Percentiles rank a stretch among this genome's conserved stretches.
phyloP scores from a whole-genome alignment of 306 rosid species.

The Carpinus viminea region DNA sequence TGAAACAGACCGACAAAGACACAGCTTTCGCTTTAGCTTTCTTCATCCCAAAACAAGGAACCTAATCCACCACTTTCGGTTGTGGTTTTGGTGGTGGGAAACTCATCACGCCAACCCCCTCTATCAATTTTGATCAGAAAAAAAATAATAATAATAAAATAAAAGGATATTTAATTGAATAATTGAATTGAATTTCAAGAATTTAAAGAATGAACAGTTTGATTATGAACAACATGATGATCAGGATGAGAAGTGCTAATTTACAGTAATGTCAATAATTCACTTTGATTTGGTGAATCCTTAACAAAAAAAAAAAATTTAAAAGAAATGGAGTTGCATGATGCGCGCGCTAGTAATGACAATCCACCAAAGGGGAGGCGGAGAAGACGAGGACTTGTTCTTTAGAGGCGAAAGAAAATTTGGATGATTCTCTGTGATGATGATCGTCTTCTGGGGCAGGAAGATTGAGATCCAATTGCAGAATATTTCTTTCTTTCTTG shows the following conservation, averaged over 20 bases:
- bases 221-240: conserved; percentile 24
- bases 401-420: conserved; percentile 47
- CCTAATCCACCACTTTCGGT: conserved; percentile 42
- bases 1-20: conserved; percentile 29
- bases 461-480: conserved; percentile 79
- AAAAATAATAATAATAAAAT: not conserved
- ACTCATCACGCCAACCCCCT: conserved; percentile 4
- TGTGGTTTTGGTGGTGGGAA: conserved; percentile 31
- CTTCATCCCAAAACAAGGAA: conserved; percentile 35
- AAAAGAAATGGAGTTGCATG: no score
- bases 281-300: conserved; percentile 16
- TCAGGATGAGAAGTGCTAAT: not conserved
- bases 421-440: conserved; percentile 38
- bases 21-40: conserved; percentile 27
- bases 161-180: conserved; percentile 15
- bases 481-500: conserved; percentile 44
- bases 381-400: conserved; percentile 68
- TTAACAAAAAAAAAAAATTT: not conserved
- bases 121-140: not conserved
- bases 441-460: conserved; percentile 75
- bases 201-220: conserved; percentile 42
- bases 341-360: conserved; percentile 50
- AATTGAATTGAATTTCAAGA: conserved; percentile 18
- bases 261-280: conserved; percentile 16
- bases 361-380: conserved; percentile 68